Conservation (phyloP, 768 basidiomycete genomes). For the Tricholoma sp. region DNA sequence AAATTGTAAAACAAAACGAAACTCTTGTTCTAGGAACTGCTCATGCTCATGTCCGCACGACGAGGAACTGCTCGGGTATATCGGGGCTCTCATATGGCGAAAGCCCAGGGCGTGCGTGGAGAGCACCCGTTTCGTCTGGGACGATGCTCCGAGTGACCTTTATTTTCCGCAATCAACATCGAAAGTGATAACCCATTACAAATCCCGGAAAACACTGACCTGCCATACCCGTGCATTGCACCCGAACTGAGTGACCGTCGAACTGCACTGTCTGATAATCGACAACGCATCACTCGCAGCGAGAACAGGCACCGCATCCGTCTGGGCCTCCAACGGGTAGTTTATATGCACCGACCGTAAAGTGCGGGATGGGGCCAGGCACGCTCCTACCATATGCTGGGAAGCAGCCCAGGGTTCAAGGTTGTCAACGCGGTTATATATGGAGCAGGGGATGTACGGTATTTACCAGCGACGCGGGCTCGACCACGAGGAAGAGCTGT, state of each 20-base stretch:
- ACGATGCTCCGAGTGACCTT: slow-evolving; percentile 42
- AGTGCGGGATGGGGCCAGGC: slow-evolving; percentile 38
- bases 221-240: slow-evolving; percentile 67
- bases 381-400: slow-evolving; percentile 36
- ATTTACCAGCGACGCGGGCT: slow-evolving; percentile 42
- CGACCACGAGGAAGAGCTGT: slow-evolving; percentile 59
- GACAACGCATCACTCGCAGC: slow-evolving; percentile 30
- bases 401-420: no score
- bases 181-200: no score
- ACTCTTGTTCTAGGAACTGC: background rate
- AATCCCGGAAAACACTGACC: no score
- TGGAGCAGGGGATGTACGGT: background rate
- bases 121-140: slow-evolving; percentile 32
- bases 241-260: slow-evolving; percentile 57
- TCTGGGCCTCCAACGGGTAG: slow-evolving; percentile 30
- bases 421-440: background rate
- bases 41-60: slow-evolving; percentile 51
- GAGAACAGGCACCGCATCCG: slow-evolving; percentile 25
- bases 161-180: no score
- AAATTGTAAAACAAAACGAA: no score
- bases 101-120: slow-evolving; percentile 32
- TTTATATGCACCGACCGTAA: slow-evolving; percentile 62
- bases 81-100: slow-evolving; percentile 58
- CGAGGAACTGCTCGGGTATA: slow-evolving; percentile 69
- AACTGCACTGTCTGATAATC: slow-evolving; percentile 45